Percentiles rank a stretch among this genome's conserved stretches.
Conservation (phyloP, 495 filamentous ascomycete species). For the Hamigera avellanea region DNA sequence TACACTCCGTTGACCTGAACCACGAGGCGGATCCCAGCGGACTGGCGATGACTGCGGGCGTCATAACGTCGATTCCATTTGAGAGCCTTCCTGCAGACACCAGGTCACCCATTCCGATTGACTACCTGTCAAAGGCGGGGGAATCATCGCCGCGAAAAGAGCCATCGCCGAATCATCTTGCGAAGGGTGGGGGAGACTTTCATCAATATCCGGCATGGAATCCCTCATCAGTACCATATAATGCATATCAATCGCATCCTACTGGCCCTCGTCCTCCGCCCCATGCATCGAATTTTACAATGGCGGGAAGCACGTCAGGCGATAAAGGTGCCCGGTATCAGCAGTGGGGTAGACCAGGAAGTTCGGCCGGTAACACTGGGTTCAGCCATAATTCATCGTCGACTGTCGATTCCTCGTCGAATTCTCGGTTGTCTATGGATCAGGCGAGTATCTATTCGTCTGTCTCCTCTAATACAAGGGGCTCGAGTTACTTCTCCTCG, state of each 20-base stretch:
- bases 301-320: slow-evolving; percentile 51
- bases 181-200: slow-evolving; percentile 65
- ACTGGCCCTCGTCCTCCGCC: slow-evolving; percentile 63
- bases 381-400: slow-evolving; percentile 57
- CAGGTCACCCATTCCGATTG: slow-evolving; percentile 59
- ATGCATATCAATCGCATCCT: slow-evolving; percentile 43
- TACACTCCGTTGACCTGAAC: slow-evolving; percentile 54
- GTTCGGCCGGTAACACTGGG: slow-evolving; percentile 41
- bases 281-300: slow-evolving; percentile 48
- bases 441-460: slow-evolving; percentile 54
- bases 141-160: slow-evolving; percentile 60
- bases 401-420: slow-evolving; percentile 55
- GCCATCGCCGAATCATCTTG: slow-evolving; percentile 69
- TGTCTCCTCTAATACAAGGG: slow-evolving; percentile 45
- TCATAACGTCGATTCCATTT: slow-evolving; percentile 85
- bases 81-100: slow-evolving; percentile 57
- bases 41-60: slow-evolving; percentile 67
- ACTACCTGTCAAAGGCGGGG: slow-evolving; percentile 63
- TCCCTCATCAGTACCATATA: slow-evolving; percentile 29
- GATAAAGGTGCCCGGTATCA: slow-evolving; percentile 58
- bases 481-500: slow-evolving; percentile 51
- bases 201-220: slow-evolving; percentile 83
- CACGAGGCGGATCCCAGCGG: slow-evolving; percentile 36
- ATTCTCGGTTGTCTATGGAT: slow-evolving; percentile 59
- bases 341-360: slow-evolving; percentile 55